Evolutionary conservation across 1,284 basidiomycete genomes (phyloP), one percentile per base, ranked within the genome.

Genomic region (Trichosporon asahii): DNA sequence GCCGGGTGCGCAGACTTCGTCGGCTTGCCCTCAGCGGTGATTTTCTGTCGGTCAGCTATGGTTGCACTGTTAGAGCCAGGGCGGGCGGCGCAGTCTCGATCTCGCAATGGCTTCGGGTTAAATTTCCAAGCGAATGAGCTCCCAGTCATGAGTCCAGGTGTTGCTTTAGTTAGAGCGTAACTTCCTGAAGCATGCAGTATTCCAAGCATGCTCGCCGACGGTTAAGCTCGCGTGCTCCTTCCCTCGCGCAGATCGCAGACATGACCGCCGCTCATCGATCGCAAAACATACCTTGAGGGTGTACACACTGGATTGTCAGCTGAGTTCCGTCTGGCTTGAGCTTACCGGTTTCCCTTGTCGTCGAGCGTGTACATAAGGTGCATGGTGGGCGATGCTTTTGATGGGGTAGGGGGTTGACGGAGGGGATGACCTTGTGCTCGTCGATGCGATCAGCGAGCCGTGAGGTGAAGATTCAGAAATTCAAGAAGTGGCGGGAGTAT

Each of bases 1-100:
- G 94, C 94, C 83, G 94, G 95, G 84, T 98, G 95, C 11, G 95
- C 95, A 72, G 93, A 95, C 85, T 94, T 95, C 64, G 93, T 93
- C 74, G 93, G 88, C 84, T 89, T 90, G 65, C 93, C 93, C 35
- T 85, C 85, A 66, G 90, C 87, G 15, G 91, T 94, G 63, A 88
- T 78, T 90, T 97, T 98, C 94, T 95, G 65, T 61, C 14, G n/a
- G 67, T 66, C 12, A 67, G 66, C 53, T 23, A 33, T 9, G 31
- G 11, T 33, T 9, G 31, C 31, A 9, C 31, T 33, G 31, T 33
- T 33, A 9, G 6, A 6, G 31, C 31, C 6, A 33, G 31, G 11
- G 31, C 31, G 31, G 31, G 11, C n/a, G n/a, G n/a, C n/a, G n/a
- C n/a, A n/a, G n/a, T n/a, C n/a, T n/a, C n/a, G n/a, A n/a, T n/a